phyloP scores from a whole-genome alignment of 192 early-diverging fungal genomes.

The Entomortierella lignicola region DNA sequence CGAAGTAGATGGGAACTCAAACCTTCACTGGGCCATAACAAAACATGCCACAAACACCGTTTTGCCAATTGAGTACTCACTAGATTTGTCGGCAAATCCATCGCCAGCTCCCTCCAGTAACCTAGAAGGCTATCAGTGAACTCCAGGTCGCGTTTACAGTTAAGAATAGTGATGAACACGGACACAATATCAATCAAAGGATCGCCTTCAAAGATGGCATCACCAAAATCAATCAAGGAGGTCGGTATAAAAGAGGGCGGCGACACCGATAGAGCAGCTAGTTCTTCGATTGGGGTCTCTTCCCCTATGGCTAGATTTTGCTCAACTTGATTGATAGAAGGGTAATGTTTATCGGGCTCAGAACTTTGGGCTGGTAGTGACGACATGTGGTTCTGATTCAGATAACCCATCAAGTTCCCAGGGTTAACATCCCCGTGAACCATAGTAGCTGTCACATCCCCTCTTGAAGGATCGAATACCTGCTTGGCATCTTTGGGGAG shows the following conservation, averaged over 20 bases:
- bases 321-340: too few species aligned
- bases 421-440: slow-evolving; percentile 56
- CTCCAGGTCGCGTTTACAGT: slow-evolving; percentile 25
- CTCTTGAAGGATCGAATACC: slow-evolving; percentile 30
- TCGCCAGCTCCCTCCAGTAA: slow-evolving; percentile 20
- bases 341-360: too few species aligned
- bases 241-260: slow-evolving; percentile 11
- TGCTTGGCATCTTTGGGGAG: slow-evolving; percentile 22
- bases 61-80: background rate
- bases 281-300: background rate
- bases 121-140: background rate
- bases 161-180: slow-evolving; percentile 42
- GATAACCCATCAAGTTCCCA: slow-evolving; percentile 42
- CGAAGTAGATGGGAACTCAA: slow-evolving; percentile 29
- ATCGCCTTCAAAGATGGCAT: slow-evolving; percentile 32
- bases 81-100: background rate
- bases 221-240: slow-evolving; percentile 41
- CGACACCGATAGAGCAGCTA: background rate
- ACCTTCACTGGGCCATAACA: slow-evolving; percentile 55
- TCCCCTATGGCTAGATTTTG: background rate
- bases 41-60: slow-evolving; percentile 54
- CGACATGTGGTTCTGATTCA: background rate
- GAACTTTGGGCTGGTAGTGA: background rate
- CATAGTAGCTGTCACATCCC: slow-evolving; percentile 19
- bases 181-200: slow-evolving; percentile 53